Evolutionary conservation across 2,329 filamentous ascomycete species (phyloP), one percentile per base, ranked within the genome.

Genomic region (Ophiocordyceps camponoti-saundersi): DNA sequence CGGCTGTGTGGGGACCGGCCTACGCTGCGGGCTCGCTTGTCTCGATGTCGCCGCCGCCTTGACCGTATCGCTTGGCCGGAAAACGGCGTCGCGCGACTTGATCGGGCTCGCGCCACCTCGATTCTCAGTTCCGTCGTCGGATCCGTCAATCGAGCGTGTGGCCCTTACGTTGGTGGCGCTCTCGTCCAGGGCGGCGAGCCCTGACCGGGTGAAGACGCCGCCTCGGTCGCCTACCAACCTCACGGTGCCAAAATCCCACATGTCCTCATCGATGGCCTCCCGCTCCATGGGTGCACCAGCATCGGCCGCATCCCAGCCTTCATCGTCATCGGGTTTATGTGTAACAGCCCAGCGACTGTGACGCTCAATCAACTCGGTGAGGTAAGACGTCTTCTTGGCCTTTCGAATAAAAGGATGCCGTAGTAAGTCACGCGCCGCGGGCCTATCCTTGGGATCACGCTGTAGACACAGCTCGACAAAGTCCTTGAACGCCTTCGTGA

Each of bases 221-320:
- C 80, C 79, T 26, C 77, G 73, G 47, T 81, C 78, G 30, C 75
- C 77, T n/a, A 82, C 80, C 6, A 93, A 80, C 48, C 89, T 77
- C 46, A 98, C 86, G 0, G 92, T 98, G 42, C 92, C 92, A 68
- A 98, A 98, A 62, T 98, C 92, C 92, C 92, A 98, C 59, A 96
- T 78, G 61, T 96, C 92, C 60, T 95, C 86, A 51, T 82, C 73
- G 8, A 76, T 68, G 18, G 66, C 67, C 52, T 70, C 65, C 32
- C 83, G 74, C 48, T 80, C 73, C 1, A 69, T 51, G 20, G 68
- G 65, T 8, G 69, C 65, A 39, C 75, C 68, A 13, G 71, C 66
- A 44, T 77, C 72, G 36, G 75, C 70, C 10, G 69, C 71, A 21
- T 85, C 79, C 56, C 59, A 62, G 20, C 55, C 51, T 8, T 87